These are phyloP conservation scores for Baorangia bicolor DNA, from an alignment of 768 basidiomycete genomes.

Conservation along the genomic window DNA sequence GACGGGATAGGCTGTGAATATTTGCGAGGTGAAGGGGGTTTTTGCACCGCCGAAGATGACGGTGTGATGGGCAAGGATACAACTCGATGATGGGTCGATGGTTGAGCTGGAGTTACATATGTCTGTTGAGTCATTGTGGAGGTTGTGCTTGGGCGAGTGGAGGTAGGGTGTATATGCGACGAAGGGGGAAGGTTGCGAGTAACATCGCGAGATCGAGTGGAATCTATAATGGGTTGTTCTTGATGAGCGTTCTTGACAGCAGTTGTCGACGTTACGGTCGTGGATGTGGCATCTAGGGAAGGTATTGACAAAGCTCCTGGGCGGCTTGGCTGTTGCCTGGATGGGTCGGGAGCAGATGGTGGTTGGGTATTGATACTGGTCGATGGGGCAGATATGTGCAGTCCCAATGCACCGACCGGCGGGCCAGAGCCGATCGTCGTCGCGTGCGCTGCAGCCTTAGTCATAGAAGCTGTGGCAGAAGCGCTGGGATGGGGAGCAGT, in stretches of 20 bases:
- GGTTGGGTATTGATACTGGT: constrained; percentile 9
- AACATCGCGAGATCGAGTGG: constrained; percentile 23
- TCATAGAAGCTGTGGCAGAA: constrained; percentile 1
- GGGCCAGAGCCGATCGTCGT: constrained; percentile 5
- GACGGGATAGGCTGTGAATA: constrained; percentile 27
- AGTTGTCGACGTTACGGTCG: constrained; percentile 10
- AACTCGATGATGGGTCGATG: constrained; percentile 34
- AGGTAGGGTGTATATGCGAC: constrained; percentile 23
- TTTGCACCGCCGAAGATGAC: constrained; percentile 15
- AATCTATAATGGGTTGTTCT: constrained; percentile 23
- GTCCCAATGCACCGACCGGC: constrained; percentile 4
- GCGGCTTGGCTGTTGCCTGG: constrained; percentile 22
- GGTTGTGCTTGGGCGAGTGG: constrained; percentile 21
- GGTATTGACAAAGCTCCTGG: constrained; percentile 13
- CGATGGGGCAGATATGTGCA: constrained; percentile 4
- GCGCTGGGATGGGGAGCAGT: not conserved
- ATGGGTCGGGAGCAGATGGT: constrained; percentile 13
- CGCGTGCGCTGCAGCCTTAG: constrained; percentile 7
- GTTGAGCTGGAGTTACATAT: constrained; percentile 23
- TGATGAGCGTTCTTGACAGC: constrained; percentile 18
- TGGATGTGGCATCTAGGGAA: constrained; percentile 12
- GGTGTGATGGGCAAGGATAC: constrained; percentile 35
- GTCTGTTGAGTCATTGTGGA: constrained; percentile 21
- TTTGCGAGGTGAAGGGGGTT: constrained; percentile 31
- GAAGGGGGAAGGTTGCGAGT: constrained; percentile 21